Evolutionary conservation across 2,329 filamentous ascomycete species (phyloP).

Genomic region (Tolypocladium tundrense): DNA sequence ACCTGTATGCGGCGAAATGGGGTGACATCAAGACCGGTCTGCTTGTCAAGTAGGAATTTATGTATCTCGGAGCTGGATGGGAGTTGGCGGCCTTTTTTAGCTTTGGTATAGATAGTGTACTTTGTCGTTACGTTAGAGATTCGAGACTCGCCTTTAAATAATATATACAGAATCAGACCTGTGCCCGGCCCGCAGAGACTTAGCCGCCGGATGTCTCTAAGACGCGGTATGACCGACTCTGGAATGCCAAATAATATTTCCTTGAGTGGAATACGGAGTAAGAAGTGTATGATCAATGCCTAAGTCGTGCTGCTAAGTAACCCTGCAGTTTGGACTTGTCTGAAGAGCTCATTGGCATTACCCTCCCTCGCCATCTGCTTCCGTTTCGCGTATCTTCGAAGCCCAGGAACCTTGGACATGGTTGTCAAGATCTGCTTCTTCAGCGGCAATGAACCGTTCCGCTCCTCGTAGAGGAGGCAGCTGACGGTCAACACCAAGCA

Average conservation of each 20-base stretch:
- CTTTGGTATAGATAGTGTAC: background rate
- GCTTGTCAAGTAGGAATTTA: background rate
- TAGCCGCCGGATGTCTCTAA: too few relatives aligned
- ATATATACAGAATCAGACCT: too few relatives aligned
- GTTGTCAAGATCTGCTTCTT: background rate
- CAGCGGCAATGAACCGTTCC: background rate
- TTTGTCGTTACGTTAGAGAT: too few relatives aligned
- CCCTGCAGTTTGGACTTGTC: background rate
- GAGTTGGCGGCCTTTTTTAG: background rate
- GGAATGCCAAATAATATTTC: too few relatives aligned
- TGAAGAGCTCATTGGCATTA: background rate
- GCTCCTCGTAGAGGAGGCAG: background rate
- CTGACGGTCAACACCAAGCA: background rate
- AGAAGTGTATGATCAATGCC: background rate
- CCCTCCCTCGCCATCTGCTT: background rate
- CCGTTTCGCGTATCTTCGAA: background rate
- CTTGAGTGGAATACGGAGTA: too few relatives aligned
- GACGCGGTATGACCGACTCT: too few relatives aligned
- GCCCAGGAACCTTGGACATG: background rate
- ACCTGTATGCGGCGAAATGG: conserved; percentile 18
- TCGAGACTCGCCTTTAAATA: too few relatives aligned
- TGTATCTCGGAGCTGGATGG: background rate
- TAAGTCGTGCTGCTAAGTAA: background rate
- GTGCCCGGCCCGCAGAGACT: too few relatives aligned
- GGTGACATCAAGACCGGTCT: conserved; percentile 15